Evolutionary conservation across 1,284 basidiomycete species (phyloP).

Genomic region (Erythrobasidium hasegawianum): DNA sequence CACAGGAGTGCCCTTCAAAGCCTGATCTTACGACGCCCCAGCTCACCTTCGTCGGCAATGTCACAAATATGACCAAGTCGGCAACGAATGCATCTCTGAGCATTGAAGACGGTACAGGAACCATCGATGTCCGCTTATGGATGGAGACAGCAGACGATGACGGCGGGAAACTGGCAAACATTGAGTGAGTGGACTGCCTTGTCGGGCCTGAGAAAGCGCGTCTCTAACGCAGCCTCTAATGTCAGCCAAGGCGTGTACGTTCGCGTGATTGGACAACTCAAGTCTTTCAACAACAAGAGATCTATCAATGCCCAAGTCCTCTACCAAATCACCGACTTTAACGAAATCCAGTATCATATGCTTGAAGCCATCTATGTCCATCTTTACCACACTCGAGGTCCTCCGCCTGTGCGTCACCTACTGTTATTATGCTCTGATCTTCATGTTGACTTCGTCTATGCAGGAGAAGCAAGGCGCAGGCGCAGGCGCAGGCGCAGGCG

Average conservation of each 20-base stretch:
- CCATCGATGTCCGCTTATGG: slow-evolving; percentile 86
- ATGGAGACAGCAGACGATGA: slow-evolving; percentile 64
- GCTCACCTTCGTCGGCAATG: slow-evolving; percentile 70
- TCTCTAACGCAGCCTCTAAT: background rate
- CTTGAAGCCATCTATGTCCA: slow-evolving; percentile 58
- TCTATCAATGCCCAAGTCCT: slow-evolving; percentile 76
- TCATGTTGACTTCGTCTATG: background rate
- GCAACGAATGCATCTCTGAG: slow-evolving; percentile 77
- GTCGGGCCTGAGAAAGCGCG: slow-evolving; percentile 24
- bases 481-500: background rate
- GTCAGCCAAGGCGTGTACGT: slow-evolving; percentile 71
- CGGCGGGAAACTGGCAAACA: slow-evolving; percentile 54
- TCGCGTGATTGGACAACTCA: slow-evolving; percentile 83
- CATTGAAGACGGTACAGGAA: slow-evolving; percentile 85
- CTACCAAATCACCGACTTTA: slow-evolving; percentile 63
- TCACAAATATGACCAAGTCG: slow-evolving; percentile 65
- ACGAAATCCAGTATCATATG: slow-evolving; percentile 80
- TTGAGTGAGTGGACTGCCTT: slow-evolving; percentile 45
- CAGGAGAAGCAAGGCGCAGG: background rate
- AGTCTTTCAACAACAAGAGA: slow-evolving; percentile 75
- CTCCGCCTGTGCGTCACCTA: slow-evolving; percentile 5
- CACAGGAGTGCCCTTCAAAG: background rate
- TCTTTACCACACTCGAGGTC: slow-evolving; percentile 42
- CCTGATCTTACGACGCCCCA: slow-evolving; percentile 37
- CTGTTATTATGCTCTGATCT: background rate